Evolutionary conservation across 164 flowering plant species (phyloP), one percentile per base, ranked within the genome.

Genomic region (Vitis amurensis): DNA sequence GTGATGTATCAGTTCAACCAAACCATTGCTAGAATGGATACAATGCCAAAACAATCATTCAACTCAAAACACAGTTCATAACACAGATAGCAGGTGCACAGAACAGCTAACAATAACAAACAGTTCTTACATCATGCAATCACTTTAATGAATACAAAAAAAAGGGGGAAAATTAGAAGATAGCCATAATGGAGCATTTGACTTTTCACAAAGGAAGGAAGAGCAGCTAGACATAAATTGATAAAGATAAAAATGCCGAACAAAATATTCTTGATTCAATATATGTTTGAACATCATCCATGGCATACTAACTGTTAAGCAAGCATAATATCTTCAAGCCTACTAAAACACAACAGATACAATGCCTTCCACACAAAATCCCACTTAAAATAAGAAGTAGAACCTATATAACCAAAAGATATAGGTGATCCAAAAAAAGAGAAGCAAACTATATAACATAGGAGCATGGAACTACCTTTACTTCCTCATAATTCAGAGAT

Each of bases 401-500:
- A 19, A 16, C 77, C 72, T 57, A 72, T 63, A 63, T 53, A 74
- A 16, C 74, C 66, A 79, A 76, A 69, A 66, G 61, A 73, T 30
- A 47, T n/a, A 37, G 44, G 44, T 4, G 44, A 37, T 37, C 44
- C 44, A 37, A 6, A 37, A 37, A 37, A 4, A 37, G 63, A 73
- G 69, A 67, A 78, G 64, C 74, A 75, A 76, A 68, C 75, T 59
- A 74, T 71, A 73, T 76, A 80, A 83, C 73, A 80, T 76, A 86
- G 72, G 88, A 86, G 81, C 83, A 80, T 83, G 97, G 89, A 86
- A 82, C 95, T 94, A 94, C 98, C 98, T 94, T 88, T 83, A 86
- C 84, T 88, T 87, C 92, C 81, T 84, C 92, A 73, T 85, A 84
- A 84, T 84, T 94, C 97, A 93, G 99, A 85, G 97, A 91, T 87